Evolutionary conservation across 2,329 filamentous ascomycete genomes (phyloP), one percentile per base, ranked within the genome.

Genomic region (Exophiala oligosperma): DNA sequence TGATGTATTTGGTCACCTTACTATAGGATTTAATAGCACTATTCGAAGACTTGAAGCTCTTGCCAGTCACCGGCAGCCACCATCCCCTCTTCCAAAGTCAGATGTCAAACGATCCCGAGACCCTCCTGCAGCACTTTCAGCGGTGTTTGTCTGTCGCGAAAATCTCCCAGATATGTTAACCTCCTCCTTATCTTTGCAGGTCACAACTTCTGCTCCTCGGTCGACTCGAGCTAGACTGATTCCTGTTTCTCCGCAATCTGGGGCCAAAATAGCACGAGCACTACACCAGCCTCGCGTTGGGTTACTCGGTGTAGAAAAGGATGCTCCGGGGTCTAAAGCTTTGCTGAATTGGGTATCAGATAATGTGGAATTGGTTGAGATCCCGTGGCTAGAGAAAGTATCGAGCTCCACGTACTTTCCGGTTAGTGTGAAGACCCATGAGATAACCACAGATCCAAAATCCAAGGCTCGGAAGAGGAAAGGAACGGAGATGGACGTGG

Each of bases 21-120:
- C 77, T 24, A 59, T 79, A 23, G 77, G 78, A 44, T 69, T 79
- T 51, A 79, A 79, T 65, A 74, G 68, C 61, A 73, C 77, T 23
- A 76, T 73, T 8, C 74, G 74, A 9, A 71, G 75, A 56, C 69
- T 80, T 5, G 72, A 78, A 56, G 55, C 64, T 12, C 65, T 74
- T 3, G 74, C 75, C 3, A 49, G 56, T n/a, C 21, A 17, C 28
- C 48, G 47, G 11, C 56, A 52, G 50, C 60, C 60, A 4, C 49
- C 49, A 17, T 49, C 44, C 12, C 54, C 54, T 43, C 46, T 35
- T 21, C 52, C 53, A n/a, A 49, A 47, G 14, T 54, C 37, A 38
- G 43, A 44, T 40, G 26, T 9, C 26, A 11, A 57, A 12, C 44
- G 3, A 11, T 21, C 32, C 37, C 40, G 32, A 32, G 12, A 41